Conservation (phyloP, 2,329 filamentous ascomycete species). For the Cyclaneusma minus region DNA sequence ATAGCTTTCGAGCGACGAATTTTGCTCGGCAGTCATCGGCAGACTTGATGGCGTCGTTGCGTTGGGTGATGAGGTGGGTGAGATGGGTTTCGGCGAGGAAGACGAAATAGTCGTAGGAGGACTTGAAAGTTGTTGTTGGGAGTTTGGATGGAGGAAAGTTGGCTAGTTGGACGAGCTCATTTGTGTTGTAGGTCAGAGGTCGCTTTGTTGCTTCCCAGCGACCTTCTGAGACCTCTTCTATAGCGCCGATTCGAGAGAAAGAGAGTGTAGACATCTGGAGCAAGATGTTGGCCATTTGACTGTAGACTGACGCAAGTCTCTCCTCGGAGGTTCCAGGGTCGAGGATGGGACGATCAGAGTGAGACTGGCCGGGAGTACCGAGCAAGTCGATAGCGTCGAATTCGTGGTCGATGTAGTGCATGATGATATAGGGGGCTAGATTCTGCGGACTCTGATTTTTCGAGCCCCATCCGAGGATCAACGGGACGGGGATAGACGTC, state of each 20-base stretch:
- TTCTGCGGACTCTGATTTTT: slow-evolving; percentile 6
- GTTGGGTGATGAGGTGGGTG: slow-evolving; percentile 21
- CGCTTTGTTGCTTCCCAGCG: slow-evolving; percentile 16
- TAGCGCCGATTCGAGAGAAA: slow-evolving; percentile 24
- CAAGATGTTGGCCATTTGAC: slow-evolving; percentile 24
- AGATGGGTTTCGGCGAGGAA: slow-evolving; percentile 26
- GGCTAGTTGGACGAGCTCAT: slow-evolving; percentile 18
- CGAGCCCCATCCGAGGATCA: slow-evolving; percentile 10
- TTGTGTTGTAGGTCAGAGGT: slow-evolving; percentile 28
- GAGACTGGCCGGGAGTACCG: slow-evolving; percentile 11
- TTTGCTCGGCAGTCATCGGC: slow-evolving; percentile 17
- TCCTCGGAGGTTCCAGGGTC: slow-evolving; percentile 19
- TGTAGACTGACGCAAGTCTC: slow-evolving; percentile 21
- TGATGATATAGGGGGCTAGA: slow-evolving; percentile 20
- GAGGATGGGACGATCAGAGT: slow-evolving; percentile 16
- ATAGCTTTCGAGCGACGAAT: slow-evolving; percentile 20
- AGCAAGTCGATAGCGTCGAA: slow-evolving; percentile 12
- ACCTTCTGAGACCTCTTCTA: slow-evolving; percentile 14
- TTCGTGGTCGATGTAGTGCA: slow-evolving; percentile 16
- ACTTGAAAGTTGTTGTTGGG: slow-evolving; percentile 15
- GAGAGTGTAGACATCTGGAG: slow-evolving; percentile 21
- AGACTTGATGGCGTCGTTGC: slow-evolving; percentile 21
- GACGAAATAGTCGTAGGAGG: slow-evolving; percentile 22
- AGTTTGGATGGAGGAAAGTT: slow-evolving; percentile 11
- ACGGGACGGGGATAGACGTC: slow-evolving; percentile 13